These are phyloP conservation scores for Metschnikowia picachoensis DNA, from an alignment of 805 yeast species.

Conservation along the genomic window DNA sequence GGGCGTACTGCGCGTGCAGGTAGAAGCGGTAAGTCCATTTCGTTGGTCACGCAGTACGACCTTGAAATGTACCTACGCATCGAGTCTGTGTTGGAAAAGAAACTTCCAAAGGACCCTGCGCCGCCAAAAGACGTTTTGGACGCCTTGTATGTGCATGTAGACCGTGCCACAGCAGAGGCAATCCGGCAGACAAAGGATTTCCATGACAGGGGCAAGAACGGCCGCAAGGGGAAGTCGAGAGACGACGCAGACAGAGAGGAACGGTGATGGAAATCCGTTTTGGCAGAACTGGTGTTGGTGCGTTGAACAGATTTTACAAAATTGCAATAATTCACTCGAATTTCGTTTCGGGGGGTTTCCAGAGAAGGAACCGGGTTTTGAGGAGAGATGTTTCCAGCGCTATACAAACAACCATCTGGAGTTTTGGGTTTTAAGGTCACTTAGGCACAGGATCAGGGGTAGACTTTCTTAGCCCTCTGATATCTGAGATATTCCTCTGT, in stretches of 20 bases:
- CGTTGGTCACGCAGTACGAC: conserved; percentile 92
- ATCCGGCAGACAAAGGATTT: conserved; percentile 71
- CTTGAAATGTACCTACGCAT: conserved; percentile 83
- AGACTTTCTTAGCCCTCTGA: too few species aligned
- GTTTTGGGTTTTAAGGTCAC: too few species aligned
- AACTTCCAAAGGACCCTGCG: conserved; percentile 73
- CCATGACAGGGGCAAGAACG: conserved; percentile 38
- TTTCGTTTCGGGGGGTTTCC: too few species aligned
- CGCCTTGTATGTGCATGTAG: conserved; percentile 81
- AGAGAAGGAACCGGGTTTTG: too few species aligned
- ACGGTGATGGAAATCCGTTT: neutral
- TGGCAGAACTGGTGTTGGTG: neutral
- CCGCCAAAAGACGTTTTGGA: conserved; percentile 74
- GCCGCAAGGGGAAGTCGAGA: conserved; percentile 34
- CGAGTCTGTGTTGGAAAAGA: conserved; percentile 80
- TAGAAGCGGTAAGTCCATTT: conserved; percentile 79
- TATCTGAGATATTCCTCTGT: too few species aligned
- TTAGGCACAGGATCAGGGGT: too few species aligned
- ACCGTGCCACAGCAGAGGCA: conserved; percentile 87
- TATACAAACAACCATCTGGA: too few species aligned
- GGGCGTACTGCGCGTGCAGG: conserved; percentile 97
- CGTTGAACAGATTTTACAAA: neutral
- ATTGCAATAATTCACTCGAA: neutral
- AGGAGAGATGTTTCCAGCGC: too few species aligned
- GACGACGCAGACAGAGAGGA: conserved; percentile 33